Percentiles rank a stretch among this genome's conserved stretches.
Evolutionary conservation across 2,329 filamentous ascomycete genomes (phyloP).

Genomic region (Venturia pyrina): DNA sequence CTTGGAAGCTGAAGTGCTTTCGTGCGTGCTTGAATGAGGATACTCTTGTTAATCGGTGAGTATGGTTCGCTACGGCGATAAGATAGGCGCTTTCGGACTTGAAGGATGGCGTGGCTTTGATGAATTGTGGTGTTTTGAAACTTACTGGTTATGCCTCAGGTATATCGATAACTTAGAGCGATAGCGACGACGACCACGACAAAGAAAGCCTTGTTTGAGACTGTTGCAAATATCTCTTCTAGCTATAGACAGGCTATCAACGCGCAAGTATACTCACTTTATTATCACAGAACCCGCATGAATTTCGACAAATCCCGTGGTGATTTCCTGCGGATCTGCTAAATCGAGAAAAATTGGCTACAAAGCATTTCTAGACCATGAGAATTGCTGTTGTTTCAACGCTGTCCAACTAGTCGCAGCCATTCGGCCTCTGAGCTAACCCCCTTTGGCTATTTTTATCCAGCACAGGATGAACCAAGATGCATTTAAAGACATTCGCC

Average conservation of each 20-base stretch:
- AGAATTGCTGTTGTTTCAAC: background rate
- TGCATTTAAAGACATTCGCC: background rate
- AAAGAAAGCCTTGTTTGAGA: background rate
- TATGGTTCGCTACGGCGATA: background rate
- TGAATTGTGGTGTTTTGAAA: background rate
- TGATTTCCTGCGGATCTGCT: too few relatives aligned
- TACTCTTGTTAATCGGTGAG: background rate
- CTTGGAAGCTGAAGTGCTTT: background rate
- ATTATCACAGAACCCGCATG: background rate
- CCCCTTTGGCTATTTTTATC: background rate
- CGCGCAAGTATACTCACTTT: background rate
- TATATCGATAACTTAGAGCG: background rate
- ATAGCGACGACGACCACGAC: background rate
- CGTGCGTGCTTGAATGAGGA: background rate
- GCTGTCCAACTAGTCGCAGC: background rate
- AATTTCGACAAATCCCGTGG: background rate
- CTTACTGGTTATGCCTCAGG: background rate
- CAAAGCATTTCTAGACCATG: background rate
- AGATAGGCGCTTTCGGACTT: background rate
- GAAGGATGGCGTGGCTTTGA: background rate
- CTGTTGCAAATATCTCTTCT: too few relatives aligned
- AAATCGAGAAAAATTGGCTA: background rate
- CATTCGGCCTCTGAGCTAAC: background rate
- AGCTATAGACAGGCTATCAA: background rate
- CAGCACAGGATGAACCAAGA: background rate